Percentiles rank a stretch among this genome's conserved stretches.
These are phyloP conservation scores for Lasiosphaeria hispida DNA, from an alignment of 495 filamentous ascomycete genomes.

Conservation along the genomic window DNA sequence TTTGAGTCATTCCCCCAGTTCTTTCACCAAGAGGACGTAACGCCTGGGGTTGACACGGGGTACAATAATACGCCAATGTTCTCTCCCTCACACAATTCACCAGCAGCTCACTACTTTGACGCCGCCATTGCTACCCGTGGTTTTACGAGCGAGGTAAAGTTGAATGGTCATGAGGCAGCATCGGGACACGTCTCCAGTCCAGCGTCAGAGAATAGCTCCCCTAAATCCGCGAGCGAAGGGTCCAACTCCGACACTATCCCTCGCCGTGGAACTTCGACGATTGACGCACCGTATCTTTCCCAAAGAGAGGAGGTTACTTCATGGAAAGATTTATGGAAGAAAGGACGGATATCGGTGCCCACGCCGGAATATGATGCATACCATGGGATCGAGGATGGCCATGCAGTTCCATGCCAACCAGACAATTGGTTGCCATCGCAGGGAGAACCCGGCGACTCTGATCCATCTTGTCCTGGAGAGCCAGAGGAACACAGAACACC, in stretches of 20 bases:
- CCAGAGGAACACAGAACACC: neutral
- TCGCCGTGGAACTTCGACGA: neutral
- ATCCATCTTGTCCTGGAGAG: neutral
- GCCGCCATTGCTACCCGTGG: neutral
- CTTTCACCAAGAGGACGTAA: neutral
- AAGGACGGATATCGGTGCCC: neutral
- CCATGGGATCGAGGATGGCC: neutral
- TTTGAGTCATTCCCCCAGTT: conserved; percentile 3
- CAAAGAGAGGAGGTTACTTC: too few species aligned
- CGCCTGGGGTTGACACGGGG: neutral
- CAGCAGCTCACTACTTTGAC: neutral
- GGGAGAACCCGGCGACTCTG: conserved; percentile 3
- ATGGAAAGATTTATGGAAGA: too few species aligned
- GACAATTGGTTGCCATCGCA: neutral
- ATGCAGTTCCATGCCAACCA: neutral
- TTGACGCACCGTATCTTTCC: neutral
- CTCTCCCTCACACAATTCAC: neutral
- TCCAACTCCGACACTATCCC: neutral
- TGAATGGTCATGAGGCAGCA: conserved; percentile 1
- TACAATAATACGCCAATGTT: neutral
- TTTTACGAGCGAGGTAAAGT: neutral
- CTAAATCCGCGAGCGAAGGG: too few species aligned
- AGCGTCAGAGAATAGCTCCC: neutral
- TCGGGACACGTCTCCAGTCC: neutral
- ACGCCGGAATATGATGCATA: neutral